Base-by-base conservation (phyloP, 805 yeast species). In the Yarrowia osloensis region DNA sequence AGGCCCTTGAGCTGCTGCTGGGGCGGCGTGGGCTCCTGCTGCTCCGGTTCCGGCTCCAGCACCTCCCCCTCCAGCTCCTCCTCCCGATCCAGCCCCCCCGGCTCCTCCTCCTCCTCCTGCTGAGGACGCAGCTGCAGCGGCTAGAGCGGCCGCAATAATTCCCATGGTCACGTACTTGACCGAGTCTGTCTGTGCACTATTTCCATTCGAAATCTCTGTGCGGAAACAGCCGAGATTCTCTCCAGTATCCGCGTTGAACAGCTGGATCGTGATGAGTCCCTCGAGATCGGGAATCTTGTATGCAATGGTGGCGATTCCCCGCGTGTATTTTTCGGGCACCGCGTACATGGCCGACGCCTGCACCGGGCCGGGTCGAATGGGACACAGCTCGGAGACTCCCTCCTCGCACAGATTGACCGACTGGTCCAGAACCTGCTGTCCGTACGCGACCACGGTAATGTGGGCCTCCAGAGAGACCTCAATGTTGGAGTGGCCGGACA, bases 251-350 rank as follows among this genome's bases (percentile, higher is more conserved):
- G 72, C 70, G 46, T 69, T 72, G 28, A 68, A 69, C 4, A 70
- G 37, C 46, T 62, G 52, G 35, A 76, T 71, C 17, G 57, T 67
- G 15, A 76, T 74, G 8, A 44, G 22, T 2, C 77, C 78, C 63
- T 77, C 78, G 26, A 77, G 70, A 63, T 77, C 79, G 3, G 79
- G 79, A 33, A 77, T 71, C 15, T 68, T 66, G 70, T 72, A 77
- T 12, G 77, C 79, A 44, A 75, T 68, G 9, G 70, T 33, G 5
- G 77, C 73, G n/a, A 77, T 71, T 12, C 69, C 63, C 7, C 65
- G 29, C 11, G 74, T 73, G 52, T 75, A 76, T 26, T 72, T 55
- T 11, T 67, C 54, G 9, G 78, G 77, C 24, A 76, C 74, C 9
- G 70, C 50, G 65, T 76, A 75, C 19, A 63, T 68, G 9, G 77